A percentile compares a stretch with the other conserved stretches of the same genome.
Conservation (phyloP, 768 basidiomycete species). For the Dacryopinax spathularia region DNA sequence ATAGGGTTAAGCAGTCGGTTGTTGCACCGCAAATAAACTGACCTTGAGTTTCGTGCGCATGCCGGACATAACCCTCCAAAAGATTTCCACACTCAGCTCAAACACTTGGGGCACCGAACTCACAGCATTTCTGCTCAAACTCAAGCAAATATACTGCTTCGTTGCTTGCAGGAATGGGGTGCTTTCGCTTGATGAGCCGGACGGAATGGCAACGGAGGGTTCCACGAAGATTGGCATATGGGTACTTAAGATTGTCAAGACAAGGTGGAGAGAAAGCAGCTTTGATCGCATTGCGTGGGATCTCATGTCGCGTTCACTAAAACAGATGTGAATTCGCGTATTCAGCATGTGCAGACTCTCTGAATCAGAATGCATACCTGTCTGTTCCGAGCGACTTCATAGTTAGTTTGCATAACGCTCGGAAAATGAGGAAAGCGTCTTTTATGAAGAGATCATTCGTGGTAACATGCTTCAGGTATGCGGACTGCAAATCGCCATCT, state of each 20-base stretch:
- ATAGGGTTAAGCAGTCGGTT: background rate
- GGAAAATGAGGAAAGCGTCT: conserved; percentile 94
- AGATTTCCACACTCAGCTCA: conserved; percentile 95
- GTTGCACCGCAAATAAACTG: conserved; percentile 9
- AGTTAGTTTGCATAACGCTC: conserved; percentile 90
- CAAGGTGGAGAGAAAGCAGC: conserved; percentile 81
- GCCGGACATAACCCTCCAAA: conserved; percentile 88
- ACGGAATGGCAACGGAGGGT: conserved; percentile 78
- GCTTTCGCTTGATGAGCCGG: conserved; percentile 72
- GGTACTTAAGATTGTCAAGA: conserved; percentile 79
- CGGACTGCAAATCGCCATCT: conserved; percentile 18
- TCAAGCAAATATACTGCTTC: conserved; percentile 89
- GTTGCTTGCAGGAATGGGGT: conserved; percentile 84
- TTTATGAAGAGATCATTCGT: conserved; percentile 87
- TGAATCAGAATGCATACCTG: conserved; percentile 41
- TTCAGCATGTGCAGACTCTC: background rate
- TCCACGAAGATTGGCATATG: conserved; percentile 86
- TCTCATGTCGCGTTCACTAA: conserved; percentile 84
- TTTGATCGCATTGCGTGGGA: conserved; percentile 98
- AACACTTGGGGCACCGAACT: conserved; percentile 93
- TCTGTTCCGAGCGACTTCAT: conserved; percentile 94
- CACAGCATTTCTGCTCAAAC: conserved; percentile 86
- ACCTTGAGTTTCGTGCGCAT: conserved; percentile 96
- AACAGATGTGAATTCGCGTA: conserved; percentile 12
- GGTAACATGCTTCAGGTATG: conserved; percentile 36